phyloP scores from a whole-genome alignment of 352 stramenopile species.

The Phytophthora pluvialis region DNA sequence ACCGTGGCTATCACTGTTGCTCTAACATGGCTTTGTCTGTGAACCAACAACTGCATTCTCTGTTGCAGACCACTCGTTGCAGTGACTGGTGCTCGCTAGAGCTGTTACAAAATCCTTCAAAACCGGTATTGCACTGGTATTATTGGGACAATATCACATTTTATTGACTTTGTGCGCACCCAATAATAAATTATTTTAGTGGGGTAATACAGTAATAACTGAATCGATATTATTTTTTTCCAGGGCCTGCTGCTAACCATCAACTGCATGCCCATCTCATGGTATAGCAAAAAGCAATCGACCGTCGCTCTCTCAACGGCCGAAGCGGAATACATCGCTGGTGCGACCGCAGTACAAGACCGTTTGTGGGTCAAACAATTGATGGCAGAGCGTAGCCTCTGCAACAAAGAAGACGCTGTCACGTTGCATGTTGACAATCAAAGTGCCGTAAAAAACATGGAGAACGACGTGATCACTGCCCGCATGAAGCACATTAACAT shows the following conservation, averaged over 20 bases:
- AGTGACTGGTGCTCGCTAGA: neutral
- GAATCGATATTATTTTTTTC: conserved; percentile 1
- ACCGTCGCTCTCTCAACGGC: conserved; percentile 3
- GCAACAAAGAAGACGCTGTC: neutral
- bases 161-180: neutral
- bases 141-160: conserved; percentile 2
- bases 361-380: conserved; percentile 15
- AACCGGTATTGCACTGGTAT: neutral
- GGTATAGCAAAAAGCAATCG: conserved; percentile 23
- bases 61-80: neutral
- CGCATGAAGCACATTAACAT: conserved; percentile 27
- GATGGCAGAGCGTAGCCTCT: conserved; percentile 1
- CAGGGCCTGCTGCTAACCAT: conserved; percentile 4
- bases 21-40: neutral
- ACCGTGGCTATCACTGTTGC: too few species aligned
- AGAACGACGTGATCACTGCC: conserved; percentile 3
- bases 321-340: conserved; percentile 18
- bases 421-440: conserved; percentile 16
- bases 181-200: conserved; percentile 1
- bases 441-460: conserved; percentile 17
- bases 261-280: conserved; percentile 10
- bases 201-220: neutral
- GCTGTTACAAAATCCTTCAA: neutral
- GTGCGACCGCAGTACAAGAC: conserved; percentile 2
- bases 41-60: neutral